Conservation (phyloP, 2,329 filamentous ascomycete genomes). For the Paracamarosporium sp. region DNA sequence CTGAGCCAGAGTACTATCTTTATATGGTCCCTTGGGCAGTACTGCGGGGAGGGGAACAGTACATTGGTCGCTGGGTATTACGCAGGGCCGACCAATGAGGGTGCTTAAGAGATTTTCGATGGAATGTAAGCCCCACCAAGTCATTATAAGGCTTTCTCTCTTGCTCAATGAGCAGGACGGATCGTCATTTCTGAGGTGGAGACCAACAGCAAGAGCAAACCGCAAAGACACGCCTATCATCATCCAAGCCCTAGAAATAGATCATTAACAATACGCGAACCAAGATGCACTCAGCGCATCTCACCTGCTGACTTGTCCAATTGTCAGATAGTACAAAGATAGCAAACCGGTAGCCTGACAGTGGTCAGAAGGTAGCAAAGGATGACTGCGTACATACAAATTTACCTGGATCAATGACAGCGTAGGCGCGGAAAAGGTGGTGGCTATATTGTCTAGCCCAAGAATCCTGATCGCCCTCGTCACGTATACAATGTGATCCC, state of each 20-base stretch:
- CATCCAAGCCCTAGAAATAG: constrained; percentile 40
- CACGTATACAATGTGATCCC: constrained; percentile 42
- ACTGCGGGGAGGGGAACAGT: constrained; percentile 37
- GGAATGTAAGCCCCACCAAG: constrained; percentile 48
- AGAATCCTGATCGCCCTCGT: no score
- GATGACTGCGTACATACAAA: background rate
- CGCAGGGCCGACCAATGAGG: constrained; percentile 44
- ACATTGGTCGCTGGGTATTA: constrained; percentile 37
- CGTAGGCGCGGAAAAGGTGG: no score
- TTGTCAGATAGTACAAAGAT: background rate
- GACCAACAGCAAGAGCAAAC: constrained; percentile 42
- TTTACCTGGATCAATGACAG: background rate
- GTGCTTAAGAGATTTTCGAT: constrained; percentile 42
- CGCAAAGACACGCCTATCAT: constrained; percentile 44
- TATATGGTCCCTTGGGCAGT: background rate
- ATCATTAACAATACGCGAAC: constrained; percentile 9
- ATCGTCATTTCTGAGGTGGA: constrained; percentile 44
- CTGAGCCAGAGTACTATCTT: background rate
- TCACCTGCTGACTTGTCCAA: background rate
- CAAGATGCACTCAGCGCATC: background rate
- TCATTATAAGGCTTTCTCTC: constrained; percentile 38
- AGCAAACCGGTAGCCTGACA: background rate
- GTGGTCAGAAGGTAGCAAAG: background rate
- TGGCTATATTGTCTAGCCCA: no score
- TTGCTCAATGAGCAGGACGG: constrained; percentile 18